Conservation (phyloP, 208 protist genomes). For the Leishmania gerbilli region DNA sequence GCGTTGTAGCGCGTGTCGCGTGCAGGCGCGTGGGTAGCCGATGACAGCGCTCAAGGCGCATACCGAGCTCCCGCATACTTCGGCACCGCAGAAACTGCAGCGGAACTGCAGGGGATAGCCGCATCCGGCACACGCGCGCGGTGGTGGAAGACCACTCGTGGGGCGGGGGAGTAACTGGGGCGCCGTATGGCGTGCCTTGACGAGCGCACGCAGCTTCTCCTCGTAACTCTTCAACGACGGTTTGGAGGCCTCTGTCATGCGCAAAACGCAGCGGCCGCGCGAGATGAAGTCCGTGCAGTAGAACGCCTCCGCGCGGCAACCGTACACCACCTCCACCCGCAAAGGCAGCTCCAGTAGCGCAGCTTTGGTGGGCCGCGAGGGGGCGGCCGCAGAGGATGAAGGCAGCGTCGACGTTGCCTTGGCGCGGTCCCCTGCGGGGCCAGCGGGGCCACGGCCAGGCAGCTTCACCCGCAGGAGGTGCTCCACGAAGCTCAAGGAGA, state of each 20-base stretch:
- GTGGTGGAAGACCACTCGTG: conserved; percentile 10
- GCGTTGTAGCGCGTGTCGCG: conserved; percentile 5
- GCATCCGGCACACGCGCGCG: conserved; percentile 51
- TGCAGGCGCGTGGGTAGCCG: conserved; percentile 74
- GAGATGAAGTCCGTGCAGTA: conserved; percentile 82
- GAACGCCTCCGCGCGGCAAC: conserved; percentile 66
- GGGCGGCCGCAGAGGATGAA: background rate
- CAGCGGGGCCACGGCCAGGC: background rate
- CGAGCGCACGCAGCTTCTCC: conserved; percentile 60
- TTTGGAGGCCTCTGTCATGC: conserved; percentile 49
- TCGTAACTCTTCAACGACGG: conserved; percentile 56
- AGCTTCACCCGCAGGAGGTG: conserved; percentile 61
- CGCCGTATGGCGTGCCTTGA: conserved; percentile 21
- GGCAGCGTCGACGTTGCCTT: background rate
- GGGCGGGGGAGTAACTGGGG: conserved; percentile 46
- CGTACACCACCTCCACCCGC: conserved; percentile 79
- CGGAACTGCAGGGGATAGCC: conserved; percentile 45
- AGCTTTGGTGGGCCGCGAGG: conserved; percentile 2
- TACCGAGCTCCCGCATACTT: conserved; percentile 55
- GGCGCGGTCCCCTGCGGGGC: background rate
- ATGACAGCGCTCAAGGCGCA: conserved; percentile 43
- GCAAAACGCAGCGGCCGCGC: conserved; percentile 49
- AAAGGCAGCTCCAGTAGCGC: conserved; percentile 33
- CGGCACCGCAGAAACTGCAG: conserved; percentile 76
- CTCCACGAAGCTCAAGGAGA: conserved; percentile 75